These are phyloP conservation scores for Tetracladium setigerum DNA, from an alignment of 495 filamentous ascomycete genomes.

Conservation along the genomic window DNA sequence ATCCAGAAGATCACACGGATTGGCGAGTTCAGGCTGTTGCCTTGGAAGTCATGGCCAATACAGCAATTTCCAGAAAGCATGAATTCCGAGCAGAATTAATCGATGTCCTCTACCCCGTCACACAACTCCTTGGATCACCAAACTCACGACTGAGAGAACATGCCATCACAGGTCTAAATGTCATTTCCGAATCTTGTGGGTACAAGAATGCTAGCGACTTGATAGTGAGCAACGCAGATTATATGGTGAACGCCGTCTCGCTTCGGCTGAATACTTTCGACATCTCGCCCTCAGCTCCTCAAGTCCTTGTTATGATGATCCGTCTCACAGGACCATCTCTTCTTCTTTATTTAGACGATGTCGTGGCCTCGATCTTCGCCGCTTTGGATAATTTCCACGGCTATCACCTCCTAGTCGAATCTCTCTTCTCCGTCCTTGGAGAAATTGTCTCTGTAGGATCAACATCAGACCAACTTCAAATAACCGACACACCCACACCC, in stretches of 20 bases:
- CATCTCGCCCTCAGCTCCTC: conserved; percentile 81
- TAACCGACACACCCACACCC: conserved; percentile 22
- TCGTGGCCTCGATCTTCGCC: conserved; percentile 81
- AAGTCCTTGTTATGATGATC: conserved; percentile 93
- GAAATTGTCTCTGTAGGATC: conserved; percentile 77
- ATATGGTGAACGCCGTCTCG: conserved; percentile 88
- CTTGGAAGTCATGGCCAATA: conserved; percentile 65
- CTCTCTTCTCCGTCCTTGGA: conserved; percentile 73
- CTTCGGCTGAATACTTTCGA: conserved; percentile 87
- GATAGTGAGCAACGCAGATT: conserved; percentile 89
- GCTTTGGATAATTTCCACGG: conserved; percentile 91
- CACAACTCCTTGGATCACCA: conserved; percentile 75
- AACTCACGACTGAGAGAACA: conserved; percentile 65
- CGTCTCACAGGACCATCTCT: conserved; percentile 73
- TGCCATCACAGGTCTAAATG: conserved; percentile 77
- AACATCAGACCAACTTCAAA: conserved; percentile 51
- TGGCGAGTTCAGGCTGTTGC: conserved; percentile 68
- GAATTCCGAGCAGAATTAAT: conserved; percentile 81
- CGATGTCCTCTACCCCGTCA: conserved; percentile 82
- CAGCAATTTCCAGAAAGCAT: conserved; percentile 54
- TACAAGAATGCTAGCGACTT: conserved; percentile 70
- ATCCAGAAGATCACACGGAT: conserved; percentile 43
- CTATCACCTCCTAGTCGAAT: conserved; percentile 78
- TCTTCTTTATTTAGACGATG: conserved; percentile 85
- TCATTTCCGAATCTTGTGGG: conserved; percentile 64